phyloP scores from a whole-genome alignment of 106 monocot species.

The Dendrobium huoshanense region DNA sequence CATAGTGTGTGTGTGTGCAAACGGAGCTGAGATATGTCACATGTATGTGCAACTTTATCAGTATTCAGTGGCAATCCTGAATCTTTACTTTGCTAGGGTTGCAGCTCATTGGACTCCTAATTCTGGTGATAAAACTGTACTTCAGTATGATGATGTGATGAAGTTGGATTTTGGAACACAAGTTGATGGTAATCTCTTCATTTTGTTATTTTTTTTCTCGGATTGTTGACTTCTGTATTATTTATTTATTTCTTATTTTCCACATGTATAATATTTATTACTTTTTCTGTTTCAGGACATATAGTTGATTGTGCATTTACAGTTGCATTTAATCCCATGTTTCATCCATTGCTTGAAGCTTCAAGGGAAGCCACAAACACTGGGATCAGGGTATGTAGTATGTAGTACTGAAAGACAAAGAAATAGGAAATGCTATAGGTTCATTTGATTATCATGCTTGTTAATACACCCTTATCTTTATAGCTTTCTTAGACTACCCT shows the following conservation, averaged over 20 bases:
- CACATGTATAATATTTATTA: not conserved
- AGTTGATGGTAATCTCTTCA: conserved; percentile 55
- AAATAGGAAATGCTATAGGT: not conserved
- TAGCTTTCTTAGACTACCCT: not conserved
- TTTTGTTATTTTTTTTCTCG: not conserved
- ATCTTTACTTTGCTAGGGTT: conserved; percentile 54
- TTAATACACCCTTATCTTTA: not conserved
- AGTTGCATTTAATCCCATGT: conserved; percentile 98
- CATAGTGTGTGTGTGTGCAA: not conserved
- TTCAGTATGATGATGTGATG: conserved; percentile 99
- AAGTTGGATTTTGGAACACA: conserved; percentile 99
- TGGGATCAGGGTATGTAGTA: conserved; percentile 73
- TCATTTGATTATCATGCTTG: not conserved
- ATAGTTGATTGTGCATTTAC: conserved; percentile 98
- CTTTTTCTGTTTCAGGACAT: conserved; percentile 42
- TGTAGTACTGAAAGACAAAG: not conserved
- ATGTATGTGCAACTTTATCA: not conserved
- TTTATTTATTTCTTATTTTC: not conserved
- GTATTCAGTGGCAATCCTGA: not conserved
- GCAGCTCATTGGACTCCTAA: conserved; percentile 99
- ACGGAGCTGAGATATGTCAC: not conserved
- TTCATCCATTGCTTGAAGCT: conserved; percentile 84
- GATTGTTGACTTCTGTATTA: conserved; percentile 1
- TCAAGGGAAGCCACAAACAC: conserved; percentile 94
- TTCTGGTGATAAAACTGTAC: conserved; percentile 97